These are phyloP conservation scores for Penicillium sp. DNA, from an alignment of 2,329 filamentous ascomycete species.

Conservation along the genomic window DNA sequence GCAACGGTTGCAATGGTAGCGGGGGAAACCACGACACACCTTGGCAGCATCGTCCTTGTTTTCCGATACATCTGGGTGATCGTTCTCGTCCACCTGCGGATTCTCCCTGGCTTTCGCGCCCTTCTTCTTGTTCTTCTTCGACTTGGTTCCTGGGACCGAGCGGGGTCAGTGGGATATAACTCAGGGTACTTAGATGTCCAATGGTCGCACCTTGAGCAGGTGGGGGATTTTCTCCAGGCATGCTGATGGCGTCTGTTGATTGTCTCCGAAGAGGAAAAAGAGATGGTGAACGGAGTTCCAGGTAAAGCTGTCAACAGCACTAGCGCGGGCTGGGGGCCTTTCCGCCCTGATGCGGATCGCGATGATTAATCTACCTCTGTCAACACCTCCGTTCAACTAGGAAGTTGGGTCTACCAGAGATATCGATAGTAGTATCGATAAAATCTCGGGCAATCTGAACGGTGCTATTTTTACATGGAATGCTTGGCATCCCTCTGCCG, in stretches of 20 bases:
- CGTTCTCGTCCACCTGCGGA: conserved; percentile 27
- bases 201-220: conserved; percentile 23
- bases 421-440: too few relatives aligned
- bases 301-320: conserved; percentile 35
- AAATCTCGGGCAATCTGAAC: neutral
- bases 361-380: conserved; percentile 34
- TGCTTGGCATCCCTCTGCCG: conserved; percentile 1
- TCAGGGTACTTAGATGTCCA: conserved; percentile 1
- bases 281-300: conserved; percentile 13
- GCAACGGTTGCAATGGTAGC: conserved; percentile 8
- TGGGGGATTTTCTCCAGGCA: conserved; percentile 21
- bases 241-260: conserved; percentile 13
- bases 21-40: conserved; percentile 7
- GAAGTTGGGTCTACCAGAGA: neutral
- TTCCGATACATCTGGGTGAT: conserved; percentile 14
- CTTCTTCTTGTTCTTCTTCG: conserved; percentile 58
- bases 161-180: conserved; percentile 14
- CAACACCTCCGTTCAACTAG: neutral
- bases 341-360: conserved; percentile 9
- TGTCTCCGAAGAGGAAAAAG: conserved; percentile 1
- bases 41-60: conserved; percentile 27
- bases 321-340: conserved; percentile 25
- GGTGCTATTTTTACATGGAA: neutral
- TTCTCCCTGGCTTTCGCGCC: conserved; percentile 43
- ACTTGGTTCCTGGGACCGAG: conserved; percentile 42